Conservation (phyloP, 768 basidiomycete species). For the Mycena albidolilacea region DNA sequence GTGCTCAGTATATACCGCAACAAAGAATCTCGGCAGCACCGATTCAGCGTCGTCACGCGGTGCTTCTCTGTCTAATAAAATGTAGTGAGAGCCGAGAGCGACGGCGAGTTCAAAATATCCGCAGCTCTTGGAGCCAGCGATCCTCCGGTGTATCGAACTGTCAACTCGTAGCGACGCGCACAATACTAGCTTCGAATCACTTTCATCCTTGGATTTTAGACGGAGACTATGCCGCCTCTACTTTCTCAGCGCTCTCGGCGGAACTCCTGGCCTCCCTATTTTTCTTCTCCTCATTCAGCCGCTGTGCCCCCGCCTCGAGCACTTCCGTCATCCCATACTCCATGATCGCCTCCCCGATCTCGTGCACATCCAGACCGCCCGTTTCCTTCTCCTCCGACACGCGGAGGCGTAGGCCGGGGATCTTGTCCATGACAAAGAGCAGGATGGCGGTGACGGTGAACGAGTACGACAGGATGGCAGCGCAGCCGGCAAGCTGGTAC, state of each 20-base stretch:
- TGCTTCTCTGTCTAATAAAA: too few relatives aligned
- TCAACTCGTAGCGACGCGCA: too few relatives aligned
- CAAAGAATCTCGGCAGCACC: too few relatives aligned
- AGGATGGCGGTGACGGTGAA: conserved; percentile 17
- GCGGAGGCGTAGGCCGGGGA: conserved; percentile 20
- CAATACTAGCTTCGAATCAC: too few relatives aligned
- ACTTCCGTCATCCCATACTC: conserved; percentile 29
- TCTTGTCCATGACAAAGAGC: conserved; percentile 30
- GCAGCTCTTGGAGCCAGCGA: too few relatives aligned
- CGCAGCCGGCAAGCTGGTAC: conserved; percentile 29
- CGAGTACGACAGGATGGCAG: conserved; percentile 23
- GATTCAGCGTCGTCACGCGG: too few relatives aligned
- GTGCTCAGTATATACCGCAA: too few relatives aligned
- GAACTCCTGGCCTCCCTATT: neutral
- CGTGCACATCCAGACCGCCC: conserved; percentile 21
- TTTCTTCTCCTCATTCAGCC: conserved; percentile 18
- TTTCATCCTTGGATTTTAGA: neutral
- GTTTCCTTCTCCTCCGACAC: conserved; percentile 20
- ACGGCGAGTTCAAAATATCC: too few relatives aligned
- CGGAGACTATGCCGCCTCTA: neutral
- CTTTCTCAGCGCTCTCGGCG: conserved; percentile 12
- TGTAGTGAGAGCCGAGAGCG: too few relatives aligned
- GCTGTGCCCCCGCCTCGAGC: conserved; percentile 14
- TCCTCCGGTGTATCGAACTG: too few relatives aligned
- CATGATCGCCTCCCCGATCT: conserved; percentile 32